Evolutionary conservation across 2,329 filamentous ascomycete species (phyloP).

Genomic region (Aspergillus fischeri): DNA sequence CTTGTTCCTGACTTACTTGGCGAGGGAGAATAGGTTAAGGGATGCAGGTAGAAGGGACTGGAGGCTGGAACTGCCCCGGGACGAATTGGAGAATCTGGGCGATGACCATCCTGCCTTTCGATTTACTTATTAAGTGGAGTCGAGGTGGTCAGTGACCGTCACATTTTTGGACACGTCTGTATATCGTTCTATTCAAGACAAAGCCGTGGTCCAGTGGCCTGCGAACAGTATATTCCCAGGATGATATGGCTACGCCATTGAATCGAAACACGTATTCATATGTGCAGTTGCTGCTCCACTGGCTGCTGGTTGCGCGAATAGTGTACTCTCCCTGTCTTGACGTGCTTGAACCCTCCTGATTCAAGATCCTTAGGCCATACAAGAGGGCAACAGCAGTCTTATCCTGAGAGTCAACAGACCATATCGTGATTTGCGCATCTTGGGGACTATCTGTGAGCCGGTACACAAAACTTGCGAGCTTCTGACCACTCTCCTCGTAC

Average conservation of each 20-base stretch:
- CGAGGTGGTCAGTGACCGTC: not conserved
- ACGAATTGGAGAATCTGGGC: constrained; percentile 37
- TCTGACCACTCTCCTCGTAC: constrained; percentile 19
- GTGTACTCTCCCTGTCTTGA: constrained; percentile 8
- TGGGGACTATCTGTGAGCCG: constrained; percentile 10
- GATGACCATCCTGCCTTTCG: constrained; percentile 39
- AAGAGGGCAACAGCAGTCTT: constrained; percentile 1
- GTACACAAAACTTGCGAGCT: constrained; percentile 6
- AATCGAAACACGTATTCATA: constrained; percentile 24
- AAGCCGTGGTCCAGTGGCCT: not conserved
- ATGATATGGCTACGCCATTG: constrained; percentile 23
- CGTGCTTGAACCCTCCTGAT: not conserved
- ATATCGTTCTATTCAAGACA: not conserved
- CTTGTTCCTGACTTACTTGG: constrained; percentile 28
- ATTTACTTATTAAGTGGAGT: constrained; percentile 27
- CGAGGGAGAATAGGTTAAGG: constrained; percentile 35
- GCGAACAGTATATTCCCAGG: constrained; percentile 17
- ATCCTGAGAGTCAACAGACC: constrained; percentile 6
- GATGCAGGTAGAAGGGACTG: constrained; percentile 34
- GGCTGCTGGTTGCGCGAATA: constrained; percentile 7
- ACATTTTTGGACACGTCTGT: not conserved
- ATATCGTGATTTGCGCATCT: constrained; percentile 13
- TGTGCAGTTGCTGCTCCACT: not conserved
- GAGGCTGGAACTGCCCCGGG: constrained; percentile 28
- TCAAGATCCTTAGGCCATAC: constrained; percentile 6